Percentiles rank a stretch among this genome's conserved stretches.
Conservation (phyloP, 2,329 filamentous ascomycete genomes). For the Sporothrix inflata region DNA sequence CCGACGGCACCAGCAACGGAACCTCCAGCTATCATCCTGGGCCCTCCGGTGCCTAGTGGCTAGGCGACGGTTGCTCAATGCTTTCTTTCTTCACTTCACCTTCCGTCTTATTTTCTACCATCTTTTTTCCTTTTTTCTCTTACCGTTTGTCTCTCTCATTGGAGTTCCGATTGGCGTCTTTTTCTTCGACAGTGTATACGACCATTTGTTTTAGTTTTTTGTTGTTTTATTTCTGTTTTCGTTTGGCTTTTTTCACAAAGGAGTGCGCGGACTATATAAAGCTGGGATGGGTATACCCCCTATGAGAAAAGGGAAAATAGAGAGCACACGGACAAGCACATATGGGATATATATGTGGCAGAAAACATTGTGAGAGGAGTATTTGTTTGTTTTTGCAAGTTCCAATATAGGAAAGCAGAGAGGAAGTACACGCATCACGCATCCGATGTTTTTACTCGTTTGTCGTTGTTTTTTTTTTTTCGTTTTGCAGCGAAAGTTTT, state of each 20-base stretch:
- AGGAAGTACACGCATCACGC: no score
- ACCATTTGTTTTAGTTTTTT: not conserved
- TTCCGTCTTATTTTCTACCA: not conserved
- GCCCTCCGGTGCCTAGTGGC: not conserved
- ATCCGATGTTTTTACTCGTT: no score
- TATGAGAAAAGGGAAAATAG: not conserved
- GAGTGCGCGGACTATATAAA: not conserved
- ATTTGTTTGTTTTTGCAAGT: no score
- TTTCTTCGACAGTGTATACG: not conserved
- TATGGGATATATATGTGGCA: not conserved
- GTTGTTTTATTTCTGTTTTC: not conserved
- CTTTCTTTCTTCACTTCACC: not conserved
- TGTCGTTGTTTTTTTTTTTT: no score
- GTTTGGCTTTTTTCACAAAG: not conserved
- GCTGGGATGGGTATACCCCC: not conserved
- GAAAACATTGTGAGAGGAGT: not conserved
- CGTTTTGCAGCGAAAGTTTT: no score
- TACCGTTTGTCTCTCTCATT: not conserved
- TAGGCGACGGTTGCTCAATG: not conserved
- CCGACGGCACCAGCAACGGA: not conserved
- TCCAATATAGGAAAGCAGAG: no score
- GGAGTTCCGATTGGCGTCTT: slow-evolving; percentile 11
- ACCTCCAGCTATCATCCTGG: not conserved
- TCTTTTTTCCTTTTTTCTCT: not conserved
- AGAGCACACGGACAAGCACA: not conserved